Conservation (phyloP, 208 protist species). For the Trypanosoma grayi region DNA sequence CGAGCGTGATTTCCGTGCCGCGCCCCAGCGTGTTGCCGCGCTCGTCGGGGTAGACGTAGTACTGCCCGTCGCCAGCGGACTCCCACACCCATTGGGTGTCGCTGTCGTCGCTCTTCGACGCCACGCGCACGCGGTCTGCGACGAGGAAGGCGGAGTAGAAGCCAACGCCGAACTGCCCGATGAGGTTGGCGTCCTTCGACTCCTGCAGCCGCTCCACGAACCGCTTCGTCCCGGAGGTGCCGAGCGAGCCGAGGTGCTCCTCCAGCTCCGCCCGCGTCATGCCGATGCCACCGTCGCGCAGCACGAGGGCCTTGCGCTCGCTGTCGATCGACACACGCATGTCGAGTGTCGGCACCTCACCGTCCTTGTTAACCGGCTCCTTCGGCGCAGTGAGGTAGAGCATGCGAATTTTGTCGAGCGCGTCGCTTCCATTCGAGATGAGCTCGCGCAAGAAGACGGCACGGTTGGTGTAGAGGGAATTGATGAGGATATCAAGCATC, state of each 20-base stretch:
- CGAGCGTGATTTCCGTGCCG: slow-evolving; percentile 96
- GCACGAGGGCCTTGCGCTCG: slow-evolving; percentile 92
- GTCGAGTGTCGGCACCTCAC: slow-evolving; percentile 81
- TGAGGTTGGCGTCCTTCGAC: slow-evolving; percentile 93
- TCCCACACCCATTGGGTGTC: slow-evolving; percentile 98
- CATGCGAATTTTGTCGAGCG: slow-evolving; percentile 99
- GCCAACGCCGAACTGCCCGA: slow-evolving; percentile 99
- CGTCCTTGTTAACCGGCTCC: slow-evolving; percentile 76
- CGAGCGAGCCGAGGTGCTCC: slow-evolving; percentile 99
- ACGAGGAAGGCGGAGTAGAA: slow-evolving; percentile 99
- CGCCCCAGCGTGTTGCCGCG: slow-evolving; percentile 95
- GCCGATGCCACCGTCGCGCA: slow-evolving; percentile 98
- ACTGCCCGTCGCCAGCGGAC: slow-evolving; percentile 94
- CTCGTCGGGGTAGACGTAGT: slow-evolving; percentile 94
- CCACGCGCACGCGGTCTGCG: slow-evolving; percentile 97
- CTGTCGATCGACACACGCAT: slow-evolving; percentile 89
- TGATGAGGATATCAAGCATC: slow-evolving; percentile 99
- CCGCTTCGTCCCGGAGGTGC: slow-evolving; percentile 98
- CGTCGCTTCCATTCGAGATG: slow-evolving; percentile 99
- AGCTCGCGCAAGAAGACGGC: slow-evolving; percentile 99
- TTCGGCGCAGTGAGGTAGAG: slow-evolving; percentile 94
- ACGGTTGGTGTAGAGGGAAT: slow-evolving; percentile 99
- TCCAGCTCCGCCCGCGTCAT: slow-evolving; percentile 99
- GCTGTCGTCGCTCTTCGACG: slow-evolving; percentile 93
- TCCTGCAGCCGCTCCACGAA: slow-evolving; percentile 92